Conservation (phyloP, 2,329 filamentous ascomycete species). For the Ramichloridium luteum region DNA sequence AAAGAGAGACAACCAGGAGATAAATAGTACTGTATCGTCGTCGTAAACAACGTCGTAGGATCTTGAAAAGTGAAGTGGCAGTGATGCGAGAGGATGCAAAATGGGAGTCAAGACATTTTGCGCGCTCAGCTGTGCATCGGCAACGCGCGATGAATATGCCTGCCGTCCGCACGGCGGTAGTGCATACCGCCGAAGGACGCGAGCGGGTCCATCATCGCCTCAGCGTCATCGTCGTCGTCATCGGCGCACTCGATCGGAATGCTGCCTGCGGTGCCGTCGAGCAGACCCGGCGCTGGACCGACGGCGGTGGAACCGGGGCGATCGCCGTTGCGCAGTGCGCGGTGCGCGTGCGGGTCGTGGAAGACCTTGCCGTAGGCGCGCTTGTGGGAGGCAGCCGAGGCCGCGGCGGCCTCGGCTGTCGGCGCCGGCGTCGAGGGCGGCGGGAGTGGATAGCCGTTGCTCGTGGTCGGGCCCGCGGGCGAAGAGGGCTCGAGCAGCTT, state of each 20-base stretch:
- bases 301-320: conserved; percentile 12
- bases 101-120: too few species aligned
- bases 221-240: conserved; percentile 23
- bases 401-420: conserved; percentile 15
- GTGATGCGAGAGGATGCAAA: too few species aligned
- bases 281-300: background rate
- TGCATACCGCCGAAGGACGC: conserved; percentile 26
- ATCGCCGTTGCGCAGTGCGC: conserved; percentile 33
- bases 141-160: too few species aligned
- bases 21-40: too few species aligned
- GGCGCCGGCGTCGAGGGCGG: conserved; percentile 17
- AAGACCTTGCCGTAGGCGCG: conserved; percentile 36
- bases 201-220: conserved; percentile 22
- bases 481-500: conserved; percentile 31
- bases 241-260: conserved; percentile 8
- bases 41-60: too few species aligned
- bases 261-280: conserved; percentile 7
- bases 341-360: conserved; percentile 25
- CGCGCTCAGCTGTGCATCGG: too few species aligned
- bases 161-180: conserved; percentile 36
- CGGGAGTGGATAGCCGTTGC: conserved; percentile 19
- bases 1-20: too few species aligned
- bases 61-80: too few species aligned
- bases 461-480: conserved; percentile 19
- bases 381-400: conserved; percentile 29